phyloP scores from a whole-genome alignment of 2,329 filamentous ascomycete genomes.

The Fusarium agapanthi region DNA sequence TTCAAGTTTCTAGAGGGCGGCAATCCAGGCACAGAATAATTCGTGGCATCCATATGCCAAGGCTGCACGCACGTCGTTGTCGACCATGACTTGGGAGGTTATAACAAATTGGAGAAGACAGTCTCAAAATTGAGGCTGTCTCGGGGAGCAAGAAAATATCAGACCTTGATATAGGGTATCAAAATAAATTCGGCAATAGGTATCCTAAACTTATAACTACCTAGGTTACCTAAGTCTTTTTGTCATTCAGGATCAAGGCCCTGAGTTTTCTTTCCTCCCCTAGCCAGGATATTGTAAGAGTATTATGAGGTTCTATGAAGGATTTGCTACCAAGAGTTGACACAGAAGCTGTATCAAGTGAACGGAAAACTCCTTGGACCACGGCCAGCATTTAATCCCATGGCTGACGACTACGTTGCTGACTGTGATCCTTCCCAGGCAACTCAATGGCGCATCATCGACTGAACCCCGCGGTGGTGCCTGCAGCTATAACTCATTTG shows the following conservation, averaged over 20 bases:
- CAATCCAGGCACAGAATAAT: slow-evolving; percentile 18
- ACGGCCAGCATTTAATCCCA: neutral
- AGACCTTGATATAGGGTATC: neutral
- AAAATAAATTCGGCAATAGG: neutral
- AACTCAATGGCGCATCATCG: slow-evolving; percentile 1
- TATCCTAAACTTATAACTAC: neutral
- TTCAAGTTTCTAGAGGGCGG: slow-evolving; percentile 30
- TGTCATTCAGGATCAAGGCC: neutral
- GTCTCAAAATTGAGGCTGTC: neutral
- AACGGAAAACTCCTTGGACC: neutral
- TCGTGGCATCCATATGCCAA: neutral
- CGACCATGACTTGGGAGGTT: neutral
- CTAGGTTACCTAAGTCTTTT: neutral
- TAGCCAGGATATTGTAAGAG: too few relatives aligned
- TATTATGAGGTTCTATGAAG: neutral
- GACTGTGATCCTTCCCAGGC: slow-evolving; percentile 9
- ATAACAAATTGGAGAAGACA: too few relatives aligned
- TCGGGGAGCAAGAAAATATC: neutral
- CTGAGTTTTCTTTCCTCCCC: neutral
- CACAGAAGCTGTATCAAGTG: neutral
- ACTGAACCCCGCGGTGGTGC: slow-evolving; percentile 15
- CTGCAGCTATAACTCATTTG: too few relatives aligned
- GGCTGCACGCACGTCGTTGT: neutral
- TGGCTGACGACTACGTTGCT: slow-evolving; percentile 7
- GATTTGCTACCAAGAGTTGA: neutral